phyloP scores from a whole-genome alignment of 2,329 filamentous ascomycete genomes.

The Simplicillium aogashimaense region DNA sequence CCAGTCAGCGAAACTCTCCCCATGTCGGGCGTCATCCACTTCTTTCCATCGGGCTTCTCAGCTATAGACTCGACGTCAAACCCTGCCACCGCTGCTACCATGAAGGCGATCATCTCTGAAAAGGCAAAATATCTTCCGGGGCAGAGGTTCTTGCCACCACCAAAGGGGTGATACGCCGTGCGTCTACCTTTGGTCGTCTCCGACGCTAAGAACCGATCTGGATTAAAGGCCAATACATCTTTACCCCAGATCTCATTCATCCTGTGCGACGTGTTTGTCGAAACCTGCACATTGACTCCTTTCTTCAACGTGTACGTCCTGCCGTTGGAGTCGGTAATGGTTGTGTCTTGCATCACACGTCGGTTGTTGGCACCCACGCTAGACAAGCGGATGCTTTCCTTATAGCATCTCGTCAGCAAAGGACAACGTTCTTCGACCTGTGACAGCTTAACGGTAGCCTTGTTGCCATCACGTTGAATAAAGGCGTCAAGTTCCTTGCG shows the following conservation, averaged over 20 bases:
- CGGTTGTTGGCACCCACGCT: slow-evolving; percentile 25
- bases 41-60: no score
- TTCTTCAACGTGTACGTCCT: slow-evolving; percentile 14
- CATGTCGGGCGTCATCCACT: no score
- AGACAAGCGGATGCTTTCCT: slow-evolving; percentile 29
- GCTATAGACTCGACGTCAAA: slow-evolving; percentile 15
- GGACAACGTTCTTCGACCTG: neutral
- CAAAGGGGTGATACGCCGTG: slow-evolving; percentile 19
- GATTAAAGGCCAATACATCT: slow-evolving; percentile 5
- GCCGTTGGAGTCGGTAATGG: slow-evolving; percentile 10
- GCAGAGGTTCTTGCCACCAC: slow-evolving; percentile 21
- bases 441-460: neutral
- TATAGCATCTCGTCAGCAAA: slow-evolving; percentile 16
- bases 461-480: neutral
- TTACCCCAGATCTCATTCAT: slow-evolving; percentile 9
- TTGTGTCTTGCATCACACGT: slow-evolving; percentile 27
- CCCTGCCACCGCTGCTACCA: slow-evolving; percentile 16
- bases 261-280: slow-evolving; percentile 6
- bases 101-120: slow-evolving; percentile 20
- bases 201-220: slow-evolving; percentile 7
- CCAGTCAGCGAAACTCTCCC: no score
- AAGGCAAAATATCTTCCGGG: slow-evolving; percentile 23
- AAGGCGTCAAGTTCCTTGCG: slow-evolving; percentile 18
- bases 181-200: slow-evolving; percentile 1
- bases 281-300: slow-evolving; percentile 11